Conservation (phyloP, 495 filamentous ascomycete species). For the Penicillium tannophilum region DNA sequence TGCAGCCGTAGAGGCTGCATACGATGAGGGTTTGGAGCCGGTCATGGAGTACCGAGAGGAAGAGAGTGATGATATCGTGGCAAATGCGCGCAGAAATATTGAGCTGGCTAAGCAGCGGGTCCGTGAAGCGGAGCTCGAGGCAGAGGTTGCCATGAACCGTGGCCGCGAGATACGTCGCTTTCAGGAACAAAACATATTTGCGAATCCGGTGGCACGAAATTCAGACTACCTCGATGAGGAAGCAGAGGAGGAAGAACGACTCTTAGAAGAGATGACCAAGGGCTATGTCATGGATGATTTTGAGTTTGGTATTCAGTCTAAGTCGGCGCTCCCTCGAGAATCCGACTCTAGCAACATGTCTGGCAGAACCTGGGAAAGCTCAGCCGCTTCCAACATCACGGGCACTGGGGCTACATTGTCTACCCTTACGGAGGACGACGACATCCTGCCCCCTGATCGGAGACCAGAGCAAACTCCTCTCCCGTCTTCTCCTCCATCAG, state of each 20-base stretch:
- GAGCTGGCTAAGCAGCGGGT: constrained; percentile 79
- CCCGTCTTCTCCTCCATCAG: constrained; percentile 31
- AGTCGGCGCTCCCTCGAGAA: constrained; percentile 79
- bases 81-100: constrained; percentile 66
- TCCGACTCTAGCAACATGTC: constrained; percentile 87
- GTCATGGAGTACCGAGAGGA: constrained; percentile 48
- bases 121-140: constrained; percentile 76
- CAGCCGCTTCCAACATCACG: constrained; percentile 74
- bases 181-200: constrained; percentile 35
- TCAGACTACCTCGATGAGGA: constrained; percentile 66
- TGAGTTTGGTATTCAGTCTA: constrained; percentile 72
- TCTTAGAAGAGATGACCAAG: constrained; percentile 90
- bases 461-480: constrained; percentile 30
- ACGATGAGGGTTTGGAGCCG: constrained; percentile 88
- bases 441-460: constrained; percentile 33
- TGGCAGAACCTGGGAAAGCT: constrained; percentile 85
- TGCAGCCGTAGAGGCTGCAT: constrained; percentile 94
- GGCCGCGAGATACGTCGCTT: constrained; percentile 43
- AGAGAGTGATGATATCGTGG: constrained; percentile 48
- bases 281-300: constrained; percentile 89
- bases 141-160: constrained; percentile 59
- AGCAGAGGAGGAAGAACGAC: constrained; percentile 86
- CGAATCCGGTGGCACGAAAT: constrained; percentile 38
- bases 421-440: constrained; percentile 70
- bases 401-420: constrained; percentile 73